Base-by-base conservation (phyloP, 768 basidiomycete species). In the Lanmaoa rubissima region DNA sequence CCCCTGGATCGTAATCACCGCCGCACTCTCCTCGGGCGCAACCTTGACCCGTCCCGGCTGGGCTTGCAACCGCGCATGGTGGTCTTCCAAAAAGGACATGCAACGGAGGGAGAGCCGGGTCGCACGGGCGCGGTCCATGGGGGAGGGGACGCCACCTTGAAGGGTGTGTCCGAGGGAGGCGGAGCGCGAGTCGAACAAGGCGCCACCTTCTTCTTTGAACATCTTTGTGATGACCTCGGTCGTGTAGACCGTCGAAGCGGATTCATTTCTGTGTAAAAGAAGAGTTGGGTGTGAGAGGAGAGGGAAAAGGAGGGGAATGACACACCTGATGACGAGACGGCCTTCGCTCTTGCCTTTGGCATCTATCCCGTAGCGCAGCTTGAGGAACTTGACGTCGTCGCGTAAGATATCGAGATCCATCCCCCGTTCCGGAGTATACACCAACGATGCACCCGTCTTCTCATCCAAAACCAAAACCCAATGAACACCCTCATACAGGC, bases 161-260 rank as follows among this genome's bases (percentile, higher is more conserved):
- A 99, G 77, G 5, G 95, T 98, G 75, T 99, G 97, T 16, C 97
- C 97, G 19, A 99, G 84, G 1, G 93, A 90, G n/a, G 96, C 97
- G 19, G 86, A 90, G 47, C 97, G 88, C 19, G 97, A 86, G 74
- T 99, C 97, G 68, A 98, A 99, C 24, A 98, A 78, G 6, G 79
- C 60, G 26, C 87, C 87, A n/a, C 97, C 97, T 73, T 98, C 96
- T 69, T 97, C 96, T 66, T 89, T 88, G 73, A 98, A 75, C 80
- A 99, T 97, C 72, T 91, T 91, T 58, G 89, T 95, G 63, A 99
- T 82, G 53, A 97, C 82, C 9, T 92, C 86, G 8, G 95, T 95
- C 14, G 89, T 88, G 78, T 98, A 99, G 26, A 98, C 90, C 10
- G 76, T 76, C 14, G 95, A 98, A 1, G 96, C 78, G 32, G 77